Base-by-base conservation (phyloP, 441 rosid species). In the Jatropha podagrica region DNA sequence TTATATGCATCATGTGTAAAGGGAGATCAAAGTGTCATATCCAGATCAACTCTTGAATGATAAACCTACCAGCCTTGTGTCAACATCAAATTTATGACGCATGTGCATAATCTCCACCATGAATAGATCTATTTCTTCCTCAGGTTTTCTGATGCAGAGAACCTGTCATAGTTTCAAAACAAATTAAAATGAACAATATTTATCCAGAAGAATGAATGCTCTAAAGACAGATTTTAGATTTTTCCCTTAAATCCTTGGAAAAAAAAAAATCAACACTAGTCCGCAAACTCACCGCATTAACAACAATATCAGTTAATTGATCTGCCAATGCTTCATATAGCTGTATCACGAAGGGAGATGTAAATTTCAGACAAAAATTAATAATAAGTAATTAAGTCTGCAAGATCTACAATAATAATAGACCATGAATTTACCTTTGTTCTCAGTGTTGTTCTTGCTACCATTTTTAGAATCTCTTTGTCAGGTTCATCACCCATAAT, bases 51-150 rank as follows among this genome's bases (percentile, higher is more conserved):
- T 63, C 42, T 18, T 17, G 27, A 64, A 71, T 63, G 17, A 55
- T 18, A 27, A 75, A 78, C 85, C 63, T 85, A 91, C 99, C 89
- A 95, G 82, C 51, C 91, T 85, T 38, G 98, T 95, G 79, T 95
- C 97, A 12, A 91, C 96, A 79, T 93, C 99, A 86, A 95, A 95
- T 79, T 93, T 94, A 72, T 95, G 97, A 63, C 95, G 95, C 97
- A 92, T 95, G 88, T 93, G 97, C 98, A 93, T 95, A 56, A 93
- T 90, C 88, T 95, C 99, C 77, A 95, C 97, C 97, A 95, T 93
- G 80, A 95, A 93, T 48, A 95, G 89, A 85, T 93, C 99, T 77
- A 93, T 87, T 64, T 90, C 84, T 78, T 93, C 94, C 83, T 91
- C 91, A 51, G 97, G 93, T 82, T 92, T 95, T 71, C 87, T 86